Evolutionary conservation across 2,329 filamentous ascomycete genomes (phyloP), one percentile per base, ranked within the genome.

Genomic region (Hypocrella siamensis): DNA sequence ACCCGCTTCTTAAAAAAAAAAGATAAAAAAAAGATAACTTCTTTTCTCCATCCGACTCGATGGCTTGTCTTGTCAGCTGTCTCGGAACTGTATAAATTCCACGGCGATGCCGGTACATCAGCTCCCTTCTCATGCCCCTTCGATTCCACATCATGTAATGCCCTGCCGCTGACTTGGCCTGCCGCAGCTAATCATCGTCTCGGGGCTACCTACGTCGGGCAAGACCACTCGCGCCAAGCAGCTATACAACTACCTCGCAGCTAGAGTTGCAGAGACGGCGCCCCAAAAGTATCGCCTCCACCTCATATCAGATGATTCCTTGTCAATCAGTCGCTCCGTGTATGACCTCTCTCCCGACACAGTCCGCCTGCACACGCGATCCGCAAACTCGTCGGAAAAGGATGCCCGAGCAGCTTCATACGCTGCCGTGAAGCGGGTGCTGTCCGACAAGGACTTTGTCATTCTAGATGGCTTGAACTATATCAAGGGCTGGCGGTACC

Each of bases 401-500:
- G 79, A 88, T 56, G 82, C 81, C 2, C 72, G 82, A 17, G 82
- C 82, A 2, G 66, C 73, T 26, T 63, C 83, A 34, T 83, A 80
- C 51, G 82, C 70, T 37, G 80, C 82, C 37, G 77, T 88, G 28
- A 88, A 88, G 61, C 67, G 82, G 27, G 67, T 75, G 30, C 63
- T 92, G 19, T 74, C 69, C 37, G 68, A 74, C 35, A 72, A 73
- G 45, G 78, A 83, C 46, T 74, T 92, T 35, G 79, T 90, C 32
- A 71, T 92, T 29, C 70, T 84, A 12, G 82, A 92, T 49, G 75
- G 76, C 2, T 59, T 82, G 37, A 90, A 90, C 54, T 92, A 90
- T 56, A 92, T 92, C 58, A 90, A 90, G 53, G 83, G 82, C 24
- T 90, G 81, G 70, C 67, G 83, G 30, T 92, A 92, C 51, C 82